Base-by-base conservation (phyloP, 139 green algal genomes). In the Micromonas commoda region DNA sequence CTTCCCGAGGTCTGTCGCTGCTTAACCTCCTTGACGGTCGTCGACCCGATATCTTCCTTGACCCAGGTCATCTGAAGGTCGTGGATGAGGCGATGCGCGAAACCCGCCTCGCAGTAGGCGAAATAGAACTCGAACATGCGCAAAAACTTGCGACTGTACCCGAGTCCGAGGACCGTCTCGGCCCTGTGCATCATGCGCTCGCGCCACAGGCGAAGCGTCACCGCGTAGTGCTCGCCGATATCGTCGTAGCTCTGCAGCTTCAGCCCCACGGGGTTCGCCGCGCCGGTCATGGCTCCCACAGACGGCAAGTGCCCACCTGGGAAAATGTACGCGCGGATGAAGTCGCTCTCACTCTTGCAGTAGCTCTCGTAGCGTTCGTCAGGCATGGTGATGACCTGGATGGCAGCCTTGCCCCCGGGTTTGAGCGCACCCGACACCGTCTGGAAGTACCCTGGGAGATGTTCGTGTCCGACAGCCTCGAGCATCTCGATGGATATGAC, bases 261-360 rank as follows among this genome's bases (percentile, higher is more conserved):
- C 1, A 73, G 2, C 21, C 66, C 66, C 33, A 24, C 21, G 1
- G 66, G 66, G n/a, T n/a, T n/a, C 2, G 89, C 87, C 19, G 87
- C 87, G 39, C 93, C 86, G n/a, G 89, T 86, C 84, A 95, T 93
- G 19, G 87, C 89, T 1, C 85, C 87, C 74, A 96, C 85, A 80
- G 75, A 89, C n/a, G 90, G 90, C 60, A 96, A 84, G 84, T 96
- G 92, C 29, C 88, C 91, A 13, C 92, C 93, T 2, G 93, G 93
- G 88, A 98, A 98, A 83, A 98, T 96, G 87, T 97, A 92, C 84
- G 97, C 91, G 26, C 94, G 87, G 77, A 98, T 98, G 87, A 98
- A 98, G 82, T 98, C 94, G 21, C n/a, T 57, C 20, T 83, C 90
- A 26, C 84, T 89, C 24, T 73, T 29, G 83, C 92, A 93, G 85